Base-by-base conservation (phyloP, 495 filamentous ascomycete species). In the Talaromyces trachyspermus region DNA sequence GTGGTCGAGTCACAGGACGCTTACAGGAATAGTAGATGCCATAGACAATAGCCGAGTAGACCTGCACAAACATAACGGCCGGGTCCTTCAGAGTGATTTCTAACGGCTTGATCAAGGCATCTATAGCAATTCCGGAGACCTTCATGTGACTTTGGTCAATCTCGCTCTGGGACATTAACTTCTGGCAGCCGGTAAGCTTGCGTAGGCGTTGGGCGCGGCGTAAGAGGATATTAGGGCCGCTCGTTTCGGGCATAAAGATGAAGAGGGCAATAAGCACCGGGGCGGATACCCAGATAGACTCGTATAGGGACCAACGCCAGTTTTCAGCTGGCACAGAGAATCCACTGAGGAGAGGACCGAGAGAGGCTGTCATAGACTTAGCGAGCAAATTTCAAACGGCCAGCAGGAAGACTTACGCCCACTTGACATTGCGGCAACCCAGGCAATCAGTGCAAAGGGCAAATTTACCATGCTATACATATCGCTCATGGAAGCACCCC, bases 81-180 rank as follows among this genome's bases (percentile, higher is more conserved):
- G 80, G 77, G 48, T 86, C 80, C 49, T 76, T 74, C 55, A 84
- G 52, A 14, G 77, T 78, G 51, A 85, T 80, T 61, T 83, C 72
- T 22, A 79, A 52, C 2, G 80, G 83, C 41, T 78, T 77, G 59
- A 81, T 72, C 4, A 86, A 64, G 10, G 80, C 77, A 49, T 82
- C 75, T 42, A 77, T 46, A 46, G 74, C 49, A n/a, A 84, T 53
- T 17, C 62, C 66, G 1, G 54, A 51, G 35, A 73, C 36, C 5
- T 60, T 72, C 50, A 81, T 53, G 53, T 75, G 55, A 5, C 51
- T 61, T 58, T 79, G 70, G 54, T 75, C 65, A 51, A 78, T 73
- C 49, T 78, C 72, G 5, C 62, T 72, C 36, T 72, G 63, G 8
- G 76, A 71, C 43, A 61, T 63, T 14, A 80, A 51, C 9, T 62